Evolutionary conservation across 306 rosid species (phyloP), one percentile per base, ranked within the genome.

Genomic region (Vigna radiata): DNA sequence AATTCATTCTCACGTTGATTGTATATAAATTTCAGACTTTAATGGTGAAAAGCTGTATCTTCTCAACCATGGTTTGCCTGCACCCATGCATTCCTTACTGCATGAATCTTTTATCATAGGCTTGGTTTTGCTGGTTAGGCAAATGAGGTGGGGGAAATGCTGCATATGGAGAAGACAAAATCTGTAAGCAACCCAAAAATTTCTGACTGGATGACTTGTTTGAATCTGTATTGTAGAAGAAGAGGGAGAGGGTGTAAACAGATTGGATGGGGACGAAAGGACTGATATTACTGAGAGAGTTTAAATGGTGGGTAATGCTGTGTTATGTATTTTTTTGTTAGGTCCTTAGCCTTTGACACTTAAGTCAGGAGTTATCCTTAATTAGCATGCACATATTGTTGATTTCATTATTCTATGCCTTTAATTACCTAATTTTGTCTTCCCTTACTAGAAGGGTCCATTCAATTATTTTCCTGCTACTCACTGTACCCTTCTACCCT

Each of bases 1-100:
- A 23, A 69, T 72, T 77, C 76, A 79, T 66, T 77, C 76, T 75
- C 82, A 5, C 29, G 79, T 86, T 49, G 61, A 65, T 77, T 82
- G 86, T 83, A 86, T 73, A 83, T 80, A 89, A 84, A 82, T 77
- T 69, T 80, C 68, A 73, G 79, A 85, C 72, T 58, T 64, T 21
- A 77, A 70, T 70, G 82, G 67, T 77, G 75, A 54, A 59, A 48
- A 68, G 49, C 62, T 70, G 76, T 55, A 60, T 60, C 73, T 72
- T 77, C 78, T 74, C 81, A 63, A 79, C 78, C 70, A 13, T 21
- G 82, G n/a, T 80, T 84, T 80, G 29, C 79, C 76, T 56, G 53
- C 67, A 55, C 52, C 60, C 47, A 44, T 75, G 78, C 77, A 75
- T 78, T 53, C 48, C 81, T 61, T 68, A 36, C 70, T 43, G 25